A percentile compares a stretch with the other conserved stretches of the same genome.
Conservation (phyloP, 2,329 filamentous ascomycete genomes). For the Lasiodiplodia sp. region DNA sequence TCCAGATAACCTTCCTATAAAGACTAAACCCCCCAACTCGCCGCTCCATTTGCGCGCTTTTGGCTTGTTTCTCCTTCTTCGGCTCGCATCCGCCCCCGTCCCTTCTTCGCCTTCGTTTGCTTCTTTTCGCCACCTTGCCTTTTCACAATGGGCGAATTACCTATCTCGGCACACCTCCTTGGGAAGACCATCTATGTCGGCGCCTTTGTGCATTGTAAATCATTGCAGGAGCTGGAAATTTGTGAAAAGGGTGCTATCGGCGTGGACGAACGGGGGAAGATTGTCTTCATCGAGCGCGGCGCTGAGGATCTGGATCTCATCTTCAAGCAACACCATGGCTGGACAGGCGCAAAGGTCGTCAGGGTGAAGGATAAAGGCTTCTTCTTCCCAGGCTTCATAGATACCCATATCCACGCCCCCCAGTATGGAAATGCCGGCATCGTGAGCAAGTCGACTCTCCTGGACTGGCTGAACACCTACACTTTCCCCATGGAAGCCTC, state of each 20-base stretch:
- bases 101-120: not conserved
- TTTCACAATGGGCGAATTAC: conserved; percentile 15
- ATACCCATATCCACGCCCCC: conserved; percentile 93
- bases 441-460: conserved; percentile 89
- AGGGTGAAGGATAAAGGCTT: conserved; percentile 63
- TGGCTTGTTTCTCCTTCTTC: not conserved
- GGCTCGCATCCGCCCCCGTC: not conserved
- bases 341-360: conserved; percentile 52
- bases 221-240: conserved; percentile 57
- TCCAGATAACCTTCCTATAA: conserved; percentile 12
- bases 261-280: conserved; percentile 61
- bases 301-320: conserved; percentile 38
- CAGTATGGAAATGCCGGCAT: conserved; percentile 95
- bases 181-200: conserved; percentile 60
- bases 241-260: conserved; percentile 56
- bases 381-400: conserved; percentile 86
- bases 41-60: no score
- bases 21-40: not conserved
- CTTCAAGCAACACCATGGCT: conserved; percentile 41
- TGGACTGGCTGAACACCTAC: conserved; percentile 93
- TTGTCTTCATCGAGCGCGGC: conserved; percentile 55
- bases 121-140: not conserved
- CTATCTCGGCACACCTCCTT: not conserved
- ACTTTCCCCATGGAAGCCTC: conserved; percentile 92
- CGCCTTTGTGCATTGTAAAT: conserved; percentile 66